Base-by-base conservation (phyloP, 116 monocot species). In the Cymodocea nodosa region DNA sequence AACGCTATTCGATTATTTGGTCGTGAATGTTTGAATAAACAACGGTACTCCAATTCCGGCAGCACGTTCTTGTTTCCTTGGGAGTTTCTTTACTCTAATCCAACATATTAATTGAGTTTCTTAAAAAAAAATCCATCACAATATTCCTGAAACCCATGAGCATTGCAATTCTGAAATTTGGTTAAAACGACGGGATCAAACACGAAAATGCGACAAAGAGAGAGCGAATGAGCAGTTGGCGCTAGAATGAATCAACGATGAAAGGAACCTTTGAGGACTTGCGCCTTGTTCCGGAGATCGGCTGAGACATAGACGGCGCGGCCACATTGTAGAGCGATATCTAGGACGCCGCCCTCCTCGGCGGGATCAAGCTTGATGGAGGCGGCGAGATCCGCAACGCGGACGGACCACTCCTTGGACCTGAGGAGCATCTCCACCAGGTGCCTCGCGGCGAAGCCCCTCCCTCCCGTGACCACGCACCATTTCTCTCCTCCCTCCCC, bases 361-460 rank as follows among this genome's bases (percentile, higher is more conserved):
- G 50, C 23, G 24, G 74, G 62, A 2, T 89, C 98, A 68, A 99
- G 92, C 50, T 36, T 69, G 77, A 99, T 71, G 64, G 86, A 56
- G 13, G 89, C 81, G n/a, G 73, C 79, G 51, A 98, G 84, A 81
- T 98, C 98, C 62, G 80, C 80, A 51, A 99, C 72, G 53, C 92
- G 89, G 19, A 92, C 98, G 44, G 56, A 70, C 81, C 80, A 93
- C 35, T 71, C 68, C 23, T 39, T 15, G 37, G 82, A 81, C 8
- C 86, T 84, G 24, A 98, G 63, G 24, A 92, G 89, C 98, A 92
- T 92, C 70, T 81, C 84, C 35, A 98, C 92, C 20, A 98, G 74
- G 64, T 98, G 98, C 70, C 98, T 74, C 56, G 92, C 98, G 50
- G 81, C 92, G 68, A 98, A 99, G 15, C 99, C 99, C 36, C 92